Conservation (phyloP, 768 basidiomycete genomes). For the Amyloporia xantha region DNA sequence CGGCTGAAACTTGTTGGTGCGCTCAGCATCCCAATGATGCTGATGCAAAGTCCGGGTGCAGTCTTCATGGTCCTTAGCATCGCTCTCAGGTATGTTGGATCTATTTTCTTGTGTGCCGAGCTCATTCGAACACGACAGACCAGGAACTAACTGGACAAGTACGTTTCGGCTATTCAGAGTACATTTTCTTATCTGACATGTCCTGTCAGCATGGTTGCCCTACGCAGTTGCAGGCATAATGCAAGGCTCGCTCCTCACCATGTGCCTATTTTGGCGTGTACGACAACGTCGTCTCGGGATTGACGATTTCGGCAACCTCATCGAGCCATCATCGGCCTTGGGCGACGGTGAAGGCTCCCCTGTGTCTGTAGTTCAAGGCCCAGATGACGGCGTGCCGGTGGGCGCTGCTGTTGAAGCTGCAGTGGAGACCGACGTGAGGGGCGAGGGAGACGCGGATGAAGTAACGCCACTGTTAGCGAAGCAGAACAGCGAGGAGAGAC, state of each 20-base stretch:
- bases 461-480: slow-evolving; percentile 9
- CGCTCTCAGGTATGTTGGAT: slow-evolving; percentile 46
- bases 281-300: slow-evolving; percentile 70
- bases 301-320: slow-evolving; percentile 82
- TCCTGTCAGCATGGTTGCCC: slow-evolving; percentile 61
- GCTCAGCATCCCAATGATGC: slow-evolving; percentile 93
- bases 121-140: slow-evolving; percentile 31
- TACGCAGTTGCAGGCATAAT: slow-evolving; percentile 79
- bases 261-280: slow-evolving; percentile 83
- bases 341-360: slow-evolving; percentile 7
- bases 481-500: not conserved
- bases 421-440: slow-evolving; percentile 16
- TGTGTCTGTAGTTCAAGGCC: slow-evolving; percentile 5
- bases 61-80: slow-evolving; percentile 83
- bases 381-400: slow-evolving; percentile 11
- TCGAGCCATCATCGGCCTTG: slow-evolving; percentile 14
- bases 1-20: slow-evolving; percentile 79
- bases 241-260: slow-evolving; percentile 72
- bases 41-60: slow-evolving; percentile 87
- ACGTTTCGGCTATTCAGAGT: slow-evolving; percentile 17
- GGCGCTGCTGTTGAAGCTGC: slow-evolving; percentile 13
- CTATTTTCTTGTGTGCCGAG: not conserved
- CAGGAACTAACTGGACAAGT: slow-evolving; percentile 86
- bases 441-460: slow-evolving; percentile 6
- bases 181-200: too few species aligned